Evolutionary conservation across 1,139 yeast genomes (phyloP).

Genomic region (Taphrina confusa): DNA sequence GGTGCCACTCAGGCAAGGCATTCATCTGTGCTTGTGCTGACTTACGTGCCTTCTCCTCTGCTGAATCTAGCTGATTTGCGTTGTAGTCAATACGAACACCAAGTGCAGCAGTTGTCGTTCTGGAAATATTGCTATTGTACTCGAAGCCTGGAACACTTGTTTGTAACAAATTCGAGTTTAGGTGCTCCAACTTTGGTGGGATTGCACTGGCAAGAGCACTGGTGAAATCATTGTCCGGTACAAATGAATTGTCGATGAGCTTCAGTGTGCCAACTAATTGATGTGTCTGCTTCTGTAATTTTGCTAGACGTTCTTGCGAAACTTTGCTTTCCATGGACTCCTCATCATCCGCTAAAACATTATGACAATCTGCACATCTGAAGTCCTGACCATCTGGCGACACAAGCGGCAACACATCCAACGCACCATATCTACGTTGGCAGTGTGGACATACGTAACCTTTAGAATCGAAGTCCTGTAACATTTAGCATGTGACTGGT

Average conservation of each 20-base stretch:
- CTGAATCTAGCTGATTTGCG: constrained; percentile 48
- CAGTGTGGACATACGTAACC: constrained; percentile 92
- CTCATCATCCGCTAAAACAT: constrained; percentile 77
- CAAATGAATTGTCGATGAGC: constrained; percentile 77
- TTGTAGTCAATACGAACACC: constrained; percentile 76
- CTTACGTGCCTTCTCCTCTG: constrained; percentile 16
- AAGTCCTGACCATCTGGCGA: constrained; percentile 80
- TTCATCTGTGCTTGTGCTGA: constrained; percentile 66
- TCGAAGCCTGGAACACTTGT: constrained; percentile 40
- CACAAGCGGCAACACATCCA: constrained; percentile 81
- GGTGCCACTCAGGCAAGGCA: constrained; percentile 96
- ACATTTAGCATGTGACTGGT: neutral
- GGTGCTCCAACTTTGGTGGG: constrained; percentile 45
- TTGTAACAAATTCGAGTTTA: constrained; percentile 46
- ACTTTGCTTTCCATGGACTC: constrained; percentile 77
- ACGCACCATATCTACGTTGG: constrained; percentile 72
- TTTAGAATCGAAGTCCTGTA: constrained; percentile 82
- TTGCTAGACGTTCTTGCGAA: constrained; percentile 79
- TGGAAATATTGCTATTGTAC: constrained; percentile 42
- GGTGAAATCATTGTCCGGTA: constrained; percentile 59
- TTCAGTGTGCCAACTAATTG: constrained; percentile 82
- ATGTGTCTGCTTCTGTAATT: constrained; percentile 83
- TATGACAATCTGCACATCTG: constrained; percentile 81
- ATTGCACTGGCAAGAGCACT: constrained; percentile 49
- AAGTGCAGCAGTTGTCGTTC: constrained; percentile 58